Evolutionary conservation across 2,329 filamentous ascomycete species (phyloP).

Genomic region (Capronia americana): DNA sequence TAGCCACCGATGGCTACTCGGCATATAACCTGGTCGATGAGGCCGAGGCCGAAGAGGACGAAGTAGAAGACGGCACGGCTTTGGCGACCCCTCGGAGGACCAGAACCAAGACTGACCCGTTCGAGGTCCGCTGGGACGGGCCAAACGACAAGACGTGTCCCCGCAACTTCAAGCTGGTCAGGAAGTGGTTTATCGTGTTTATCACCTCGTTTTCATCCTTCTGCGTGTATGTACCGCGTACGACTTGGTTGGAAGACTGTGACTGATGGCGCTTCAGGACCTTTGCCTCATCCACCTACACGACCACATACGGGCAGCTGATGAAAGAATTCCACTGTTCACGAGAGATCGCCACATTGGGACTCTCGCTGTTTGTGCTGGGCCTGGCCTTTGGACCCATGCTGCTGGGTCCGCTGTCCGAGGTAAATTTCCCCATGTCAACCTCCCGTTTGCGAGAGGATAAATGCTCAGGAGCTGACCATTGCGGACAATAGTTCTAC

Average conservation of each 20-base stretch:
- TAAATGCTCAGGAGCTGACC: background rate
- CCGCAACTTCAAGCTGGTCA: conserved; percentile 65
- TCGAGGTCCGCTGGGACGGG: conserved; percentile 74
- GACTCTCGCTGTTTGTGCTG: conserved; percentile 57
- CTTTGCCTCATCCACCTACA: conserved; percentile 83
- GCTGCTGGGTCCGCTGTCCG: conserved; percentile 49
- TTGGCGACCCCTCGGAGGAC: conserved; percentile 6
- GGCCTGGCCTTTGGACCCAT: conserved; percentile 67
- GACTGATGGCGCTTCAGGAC: conserved; percentile 53
- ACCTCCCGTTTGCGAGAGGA: background rate
- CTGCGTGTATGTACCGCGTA: conserved; percentile 64
- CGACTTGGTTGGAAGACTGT: background rate
- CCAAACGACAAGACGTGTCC: conserved; percentile 76
- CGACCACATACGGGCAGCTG: conserved; percentile 78
- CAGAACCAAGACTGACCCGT: conserved; percentile 16
- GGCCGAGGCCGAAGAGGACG: background rate
- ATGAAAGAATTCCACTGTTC: conserved; percentile 56
- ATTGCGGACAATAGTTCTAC: conserved; percentile 65
- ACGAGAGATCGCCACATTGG: conserved; percentile 54
- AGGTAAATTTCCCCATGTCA: conserved; percentile 21
- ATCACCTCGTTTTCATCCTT: conserved; percentile 76
- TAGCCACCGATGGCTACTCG: conserved; percentile 23
- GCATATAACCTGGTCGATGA: conserved; percentile 17
- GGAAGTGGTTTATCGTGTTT: conserved; percentile 78
- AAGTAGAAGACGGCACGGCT: conserved; percentile 58